Base-by-base conservation (phyloP, 306 rosid genomes). In the Pterocarpus santalinus region DNA sequence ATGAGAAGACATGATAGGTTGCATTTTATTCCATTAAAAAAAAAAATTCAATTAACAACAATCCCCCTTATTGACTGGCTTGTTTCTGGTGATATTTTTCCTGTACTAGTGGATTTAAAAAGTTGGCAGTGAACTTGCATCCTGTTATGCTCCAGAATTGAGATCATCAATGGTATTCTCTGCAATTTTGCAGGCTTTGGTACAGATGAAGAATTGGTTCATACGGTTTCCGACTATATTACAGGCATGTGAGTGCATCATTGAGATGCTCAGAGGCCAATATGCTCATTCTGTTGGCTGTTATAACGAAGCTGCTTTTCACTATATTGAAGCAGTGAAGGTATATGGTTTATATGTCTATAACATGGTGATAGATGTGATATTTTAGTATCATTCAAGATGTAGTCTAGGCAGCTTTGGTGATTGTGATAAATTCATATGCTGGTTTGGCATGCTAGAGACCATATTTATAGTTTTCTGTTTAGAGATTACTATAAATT, bases 191-290 rank as follows among this genome's bases (percentile, higher is more conserved):
- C 91, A 95, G 99, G 99, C 98, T 75, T 85, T 95, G 90, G 83
- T 86, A 58, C 94, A 95, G 89, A 93, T 95, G 98, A 95, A 86
- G 85, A 89, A 85, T 82, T 93, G 92, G 97, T 95, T 86, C 84
- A 56, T 84, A 83, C 94, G 96, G 87, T 95, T 95, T 84, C 99
- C 99, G 63, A 93, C 99, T 47, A 95, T 95, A 71, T 86, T 95
- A 88, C 97, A 91, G 82, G 86, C 98, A 75, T 91, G 97, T 87
- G 99, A 93, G 86, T 87, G 99, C 86, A 83, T 88, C 80, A 90
- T 95, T 63, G 98, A 95, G 90, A 91, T 90, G 97, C 97, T 95
- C 49, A 88, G 99, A 81, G 99, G 99, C 82, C 99, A 91, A 76
- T 95, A 95, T 86, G 89, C 98, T 80, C 99, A 95, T 86, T 85